Conservation (phyloP, 2,329 filamentous ascomycete genomes). For the Coniochaeta sp. region DNA sequence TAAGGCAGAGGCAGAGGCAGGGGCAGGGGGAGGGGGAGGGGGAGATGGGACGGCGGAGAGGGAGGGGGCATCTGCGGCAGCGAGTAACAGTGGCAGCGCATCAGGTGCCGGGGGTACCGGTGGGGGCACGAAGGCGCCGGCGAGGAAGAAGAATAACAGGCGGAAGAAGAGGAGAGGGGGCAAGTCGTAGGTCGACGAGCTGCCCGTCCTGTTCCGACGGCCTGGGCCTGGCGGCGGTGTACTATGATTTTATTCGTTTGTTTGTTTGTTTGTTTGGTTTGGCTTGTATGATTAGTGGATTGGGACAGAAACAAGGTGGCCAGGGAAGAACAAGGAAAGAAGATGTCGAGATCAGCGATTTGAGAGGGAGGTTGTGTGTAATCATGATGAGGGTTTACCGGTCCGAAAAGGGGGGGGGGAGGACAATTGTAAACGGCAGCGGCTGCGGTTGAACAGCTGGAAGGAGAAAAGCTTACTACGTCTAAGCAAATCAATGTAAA, state of each 20-base stretch:
- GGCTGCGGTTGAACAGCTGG: neutral
- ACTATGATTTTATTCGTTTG: too few relatives aligned
- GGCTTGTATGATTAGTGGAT: too few relatives aligned
- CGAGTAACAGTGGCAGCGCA: neutral
- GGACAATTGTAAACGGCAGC: neutral
- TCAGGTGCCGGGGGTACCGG: neutral
- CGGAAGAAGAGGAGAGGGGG: conserved; percentile 29
- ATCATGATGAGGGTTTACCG: neutral
- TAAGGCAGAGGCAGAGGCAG: conserved; percentile 1
- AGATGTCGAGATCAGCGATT: neutral
- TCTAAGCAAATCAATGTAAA: neutral
- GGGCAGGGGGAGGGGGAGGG: conserved; percentile 2
- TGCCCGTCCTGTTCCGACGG: neutral
- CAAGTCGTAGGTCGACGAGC: conserved; percentile 14
- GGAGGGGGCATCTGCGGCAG: conserved; percentile 7
- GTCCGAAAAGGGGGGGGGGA: neutral
- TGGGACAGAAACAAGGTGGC: too few relatives aligned
- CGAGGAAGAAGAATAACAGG: conserved; percentile 27
- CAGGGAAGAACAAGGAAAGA: neutral
- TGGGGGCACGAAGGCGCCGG: conserved; percentile 7
- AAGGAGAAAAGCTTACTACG: neutral
- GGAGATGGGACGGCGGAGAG: conserved; percentile 24
- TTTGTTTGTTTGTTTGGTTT: too few relatives aligned
- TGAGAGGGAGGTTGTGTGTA: neutral
- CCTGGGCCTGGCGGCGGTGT: neutral